Evolutionary conservation across 2,329 filamentous ascomycete genomes (phyloP), one percentile per base, ranked within the genome.

Genomic region (Drechmeria coniospora): DNA sequence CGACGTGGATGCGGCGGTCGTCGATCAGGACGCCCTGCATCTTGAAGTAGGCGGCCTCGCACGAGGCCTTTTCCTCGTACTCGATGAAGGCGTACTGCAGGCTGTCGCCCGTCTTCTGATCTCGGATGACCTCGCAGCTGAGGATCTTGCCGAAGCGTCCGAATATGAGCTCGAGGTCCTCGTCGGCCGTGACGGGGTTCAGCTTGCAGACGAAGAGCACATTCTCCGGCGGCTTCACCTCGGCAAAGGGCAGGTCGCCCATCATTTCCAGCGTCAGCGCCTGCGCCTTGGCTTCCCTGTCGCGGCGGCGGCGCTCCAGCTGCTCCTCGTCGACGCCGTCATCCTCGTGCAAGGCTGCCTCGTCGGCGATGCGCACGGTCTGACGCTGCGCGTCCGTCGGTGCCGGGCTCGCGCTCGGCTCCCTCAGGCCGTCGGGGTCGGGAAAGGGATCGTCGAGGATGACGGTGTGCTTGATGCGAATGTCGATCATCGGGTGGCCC

Each of bases 21-120:
- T 98, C 90, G 38, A 98, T 95, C 30, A 98, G 59, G 2, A 95
- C 87, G 2, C 79, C 83, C 51, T 98, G 84, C 90, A 98, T 98
- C 57, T 98, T 98, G 60, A 92, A 90, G 47, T 94, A 98, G 3
- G 90, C 90, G 28, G 81, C 74, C 55, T 98, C 90, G 50, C 90
- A 95, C 29, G 87, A 80, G 39, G 78, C 72, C 55, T 94, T 90
- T 30, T 92, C 79, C 32, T 87, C 81, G 44, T 87, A 98, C 50
- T 98, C 90, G 45, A 98, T 92, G 42, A 98, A 98, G 1, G 90
- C 84, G 48, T 98, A 98, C 50, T 98, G 90, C 26, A 98, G 57
- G 45, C 83, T 93, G 54, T 98, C 90, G 4, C 84, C 84, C 0
- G 87, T 94, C 45, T 83, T 83, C 47, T 80, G 81, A 50, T 98